phyloP scores from a whole-genome alignment of 495 filamentous ascomycete species.

The Aspergillus diversus region DNA sequence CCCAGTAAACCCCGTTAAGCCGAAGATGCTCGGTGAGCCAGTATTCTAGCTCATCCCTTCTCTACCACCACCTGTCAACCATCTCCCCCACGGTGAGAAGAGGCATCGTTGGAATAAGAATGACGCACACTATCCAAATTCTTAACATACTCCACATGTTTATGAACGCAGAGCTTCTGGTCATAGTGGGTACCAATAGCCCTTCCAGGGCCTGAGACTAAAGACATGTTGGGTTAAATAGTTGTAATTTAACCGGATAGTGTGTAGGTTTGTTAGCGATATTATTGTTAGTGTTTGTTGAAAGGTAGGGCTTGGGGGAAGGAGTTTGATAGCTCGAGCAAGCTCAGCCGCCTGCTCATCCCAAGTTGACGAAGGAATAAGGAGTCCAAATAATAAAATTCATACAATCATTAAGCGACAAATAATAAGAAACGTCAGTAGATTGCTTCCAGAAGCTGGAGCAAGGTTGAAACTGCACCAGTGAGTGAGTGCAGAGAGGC shows the following conservation, averaged over 20 bases:
- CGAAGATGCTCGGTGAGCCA: conserved; percentile 96
- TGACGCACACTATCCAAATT: conserved; percentile 79
- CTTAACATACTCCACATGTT: conserved; percentile 93
- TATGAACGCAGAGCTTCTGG: conserved; percentile 63
- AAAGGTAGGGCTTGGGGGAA: not conserved
- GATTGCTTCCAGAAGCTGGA: too few relatives aligned
- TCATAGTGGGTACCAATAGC: conserved; percentile 53
- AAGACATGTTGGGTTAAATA: conserved; percentile 49
- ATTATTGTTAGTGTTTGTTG: conserved; percentile 10
- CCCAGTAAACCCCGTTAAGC: conserved; percentile 96
- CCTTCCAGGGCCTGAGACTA: conserved; percentile 64
- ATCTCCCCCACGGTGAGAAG: conserved; percentile 28
- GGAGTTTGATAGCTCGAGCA: not conserved
- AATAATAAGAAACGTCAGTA: too few relatives aligned
- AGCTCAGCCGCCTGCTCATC: not conserved
- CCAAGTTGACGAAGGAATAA: not conserved
- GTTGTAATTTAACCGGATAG: not conserved
- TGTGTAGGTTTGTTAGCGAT: not conserved
- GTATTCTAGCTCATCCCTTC: conserved; percentile 93
- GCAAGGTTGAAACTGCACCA: too few relatives aligned
- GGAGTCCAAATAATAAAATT: not conserved
- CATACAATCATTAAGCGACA: not conserved
- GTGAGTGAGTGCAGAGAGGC: too few relatives aligned
- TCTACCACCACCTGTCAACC: conserved; percentile 55
- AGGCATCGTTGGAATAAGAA: conserved; percentile 25